These are phyloP conservation scores for Xylaria intraflava DNA, from an alignment of 495 filamentous ascomycete species.

Conservation along the genomic window DNA sequence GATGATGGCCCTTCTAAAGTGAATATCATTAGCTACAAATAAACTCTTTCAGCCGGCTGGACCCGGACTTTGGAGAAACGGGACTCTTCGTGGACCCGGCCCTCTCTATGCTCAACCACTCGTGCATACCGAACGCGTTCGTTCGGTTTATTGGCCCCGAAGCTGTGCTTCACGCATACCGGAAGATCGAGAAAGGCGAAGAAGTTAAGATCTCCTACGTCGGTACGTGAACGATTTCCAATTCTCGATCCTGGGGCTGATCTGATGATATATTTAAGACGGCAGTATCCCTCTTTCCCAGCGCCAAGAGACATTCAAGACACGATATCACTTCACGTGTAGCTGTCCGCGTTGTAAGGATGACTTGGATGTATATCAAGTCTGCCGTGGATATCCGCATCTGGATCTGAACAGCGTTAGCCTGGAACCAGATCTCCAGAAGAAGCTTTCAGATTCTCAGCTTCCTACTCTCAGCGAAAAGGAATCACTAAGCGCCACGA, in stretches of 20 bases:
- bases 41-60: constrained; percentile 40
- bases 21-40: constrained; percentile 32
- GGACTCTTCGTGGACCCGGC: constrained; percentile 39
- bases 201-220: constrained; percentile 48
- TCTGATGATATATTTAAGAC: constrained; percentile 14
- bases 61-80: constrained; percentile 30
- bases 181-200: constrained; percentile 37
- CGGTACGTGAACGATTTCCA: constrained; percentile 23
- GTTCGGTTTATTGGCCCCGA: constrained; percentile 40
- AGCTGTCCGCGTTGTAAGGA: constrained; percentile 34
- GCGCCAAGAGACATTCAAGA: constrained; percentile 28
- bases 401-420: constrained; percentile 33
- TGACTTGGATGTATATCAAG: constrained; percentile 40
- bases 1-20: background rate
- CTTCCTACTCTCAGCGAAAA: constrained; percentile 2
- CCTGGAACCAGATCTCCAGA: constrained; percentile 25
- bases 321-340: constrained; percentile 39
- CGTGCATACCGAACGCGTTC: constrained; percentile 46
- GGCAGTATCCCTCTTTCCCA: constrained; percentile 23
- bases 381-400: constrained; percentile 28
- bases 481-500: background rate
- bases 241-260: background rate
- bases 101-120: constrained; percentile 48
- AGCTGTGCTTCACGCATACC: constrained; percentile 33
- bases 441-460: constrained; percentile 17